Percentiles rank a stretch among this genome's conserved stretches.
Conservation (phyloP, 2,329 filamentous ascomycete species). For the Cytospora mali region DNA sequence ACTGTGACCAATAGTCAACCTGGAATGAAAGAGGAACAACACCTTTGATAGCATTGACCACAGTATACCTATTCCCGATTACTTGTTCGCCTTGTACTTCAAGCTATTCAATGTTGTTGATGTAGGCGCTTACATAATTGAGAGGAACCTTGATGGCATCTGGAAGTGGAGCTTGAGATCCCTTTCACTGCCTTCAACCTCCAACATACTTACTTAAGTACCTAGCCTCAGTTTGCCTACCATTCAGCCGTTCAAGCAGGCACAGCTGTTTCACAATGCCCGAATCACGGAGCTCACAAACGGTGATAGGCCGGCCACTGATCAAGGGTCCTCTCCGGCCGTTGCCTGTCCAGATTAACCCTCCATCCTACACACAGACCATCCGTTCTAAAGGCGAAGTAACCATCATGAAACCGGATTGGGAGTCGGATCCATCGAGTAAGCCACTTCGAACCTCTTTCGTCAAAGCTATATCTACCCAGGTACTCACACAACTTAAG, state of each 20-base stretch:
- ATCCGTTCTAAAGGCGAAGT: slow-evolving; percentile 10
- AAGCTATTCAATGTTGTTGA: too few species aligned
- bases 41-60: background rate
- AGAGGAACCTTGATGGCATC: background rate
- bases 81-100: too few species aligned
- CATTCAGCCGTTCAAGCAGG: background rate
- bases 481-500: background rate
- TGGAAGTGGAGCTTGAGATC: background rate
- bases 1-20: background rate
- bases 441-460: background rate
- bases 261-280: background rate
- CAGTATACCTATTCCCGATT: too few species aligned
- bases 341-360: background rate
- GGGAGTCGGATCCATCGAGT: slow-evolving; percentile 9
- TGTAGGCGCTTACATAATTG: background rate
- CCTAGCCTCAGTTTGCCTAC: background rate
- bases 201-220: background rate
- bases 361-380: slow-evolving; percentile 18
- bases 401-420: slow-evolving; percentile 16
- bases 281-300: background rate
- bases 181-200: background rate
- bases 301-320: slow-evolving; percentile 12
- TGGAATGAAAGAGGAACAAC: background rate
- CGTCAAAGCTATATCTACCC: background rate
- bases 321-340: slow-evolving; percentile 21